Base-by-base conservation (phyloP, 23 red algal genomes). In the Gracilariopsis chorda region DNA sequence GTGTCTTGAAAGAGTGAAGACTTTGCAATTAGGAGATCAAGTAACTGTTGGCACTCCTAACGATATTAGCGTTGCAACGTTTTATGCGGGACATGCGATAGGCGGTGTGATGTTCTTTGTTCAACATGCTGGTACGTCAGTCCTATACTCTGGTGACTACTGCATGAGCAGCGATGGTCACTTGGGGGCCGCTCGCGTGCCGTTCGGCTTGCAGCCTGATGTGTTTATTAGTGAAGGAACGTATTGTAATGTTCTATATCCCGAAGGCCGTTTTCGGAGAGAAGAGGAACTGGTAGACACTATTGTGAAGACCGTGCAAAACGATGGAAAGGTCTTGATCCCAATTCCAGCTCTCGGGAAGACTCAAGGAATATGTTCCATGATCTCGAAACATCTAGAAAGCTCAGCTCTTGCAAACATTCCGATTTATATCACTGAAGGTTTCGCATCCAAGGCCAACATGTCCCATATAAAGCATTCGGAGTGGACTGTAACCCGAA, bases 61-160 rank as follows among this genome's bases (percentile, higher is more conserved):
- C 25, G 64, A 77, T 27, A 46, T 97, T 45, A 25, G 13, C 33
- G 63, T 97, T 13, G 77, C 47, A 23, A 51, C 87, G 37, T 82
- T 53, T 4, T 60, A 90, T 35, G 89, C 95, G 33, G 95, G 95
- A 2, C 95, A 97, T 60, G 82, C 78, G 4, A 81, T 97, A 10
- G 95, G 95, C 48, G 95, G 89, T 11, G 65, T 82, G 5, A 93
- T 92, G 88, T 79, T 92, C 33, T 23, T 32, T 53, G 65, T 97
- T 32, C 19, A 48, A 36, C 35, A 37, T 37, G 83, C 52, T 44
- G 73, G 80, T 13, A n/a, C 24, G 17, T 43, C 59, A 8, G 86
- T 97, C 1, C 69, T 97, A n/a, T 97, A 97, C 48, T 86, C 95
- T 7, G 95, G 95, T 43, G 95, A 97, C 70, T 88, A 92, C 56